phyloP scores from a whole-genome alignment of 768 basidiomycete species.

The Termitomyces sp. region DNA sequence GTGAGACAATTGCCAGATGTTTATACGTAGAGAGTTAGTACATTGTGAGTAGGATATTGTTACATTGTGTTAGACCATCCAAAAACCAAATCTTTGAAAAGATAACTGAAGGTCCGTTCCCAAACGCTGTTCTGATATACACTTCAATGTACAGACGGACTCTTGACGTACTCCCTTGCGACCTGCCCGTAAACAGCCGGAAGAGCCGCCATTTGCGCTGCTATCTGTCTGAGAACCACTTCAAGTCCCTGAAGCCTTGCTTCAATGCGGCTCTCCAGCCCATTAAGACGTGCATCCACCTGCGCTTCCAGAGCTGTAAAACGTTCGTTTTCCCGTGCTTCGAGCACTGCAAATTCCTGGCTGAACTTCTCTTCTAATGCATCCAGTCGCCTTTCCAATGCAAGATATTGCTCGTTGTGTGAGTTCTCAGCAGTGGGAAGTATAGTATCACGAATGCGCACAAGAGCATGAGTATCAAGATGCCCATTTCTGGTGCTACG shows the following conservation, averaged over 20 bases:
- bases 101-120: too few relatives aligned
- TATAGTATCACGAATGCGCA: conserved; percentile 20
- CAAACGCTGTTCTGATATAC: too few relatives aligned
- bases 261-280: conserved; percentile 9
- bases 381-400: conserved; percentile 24
- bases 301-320: conserved; percentile 20
- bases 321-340: conserved; percentile 19
- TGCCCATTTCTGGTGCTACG: conserved; percentile 5
- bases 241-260: conserved; percentile 16
- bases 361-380: conserved; percentile 23
- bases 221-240: conserved; percentile 17
- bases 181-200: conserved; percentile 23
- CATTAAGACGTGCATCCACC: conserved; percentile 12
- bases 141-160: conserved; percentile 1
- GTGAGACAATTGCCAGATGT: neutral
- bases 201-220: conserved; percentile 20
- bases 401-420: conserved; percentile 19
- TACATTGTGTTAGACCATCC: neutral
- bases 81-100: neutral
- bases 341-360: conserved; percentile 20
- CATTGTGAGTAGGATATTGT: neutral
- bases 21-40: neutral
- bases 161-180: conserved; percentile 13
- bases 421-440: conserved; percentile 14
- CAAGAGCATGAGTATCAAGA: conserved; percentile 19